These are phyloP conservation scores for Spiraea crenata DNA, from an alignment of 331 rosid genomes.

Conservation along the genomic window DNA sequence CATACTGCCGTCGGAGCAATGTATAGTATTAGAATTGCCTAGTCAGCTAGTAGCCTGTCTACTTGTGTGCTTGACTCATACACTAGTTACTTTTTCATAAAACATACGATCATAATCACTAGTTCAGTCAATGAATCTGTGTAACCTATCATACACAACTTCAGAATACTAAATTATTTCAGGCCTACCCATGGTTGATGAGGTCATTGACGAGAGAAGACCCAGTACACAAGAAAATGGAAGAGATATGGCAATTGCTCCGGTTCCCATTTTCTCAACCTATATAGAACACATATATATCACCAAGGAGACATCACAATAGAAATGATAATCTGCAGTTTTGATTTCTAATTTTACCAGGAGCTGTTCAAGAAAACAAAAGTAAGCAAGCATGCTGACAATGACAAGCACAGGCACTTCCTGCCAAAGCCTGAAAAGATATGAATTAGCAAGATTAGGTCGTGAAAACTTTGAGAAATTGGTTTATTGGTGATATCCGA, in stretches of 20 bases:
- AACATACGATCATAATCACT: neutral
- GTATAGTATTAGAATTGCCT: too few relatives aligned
- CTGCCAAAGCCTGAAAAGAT: constrained; percentile 76
- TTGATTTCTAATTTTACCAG: constrained; percentile 52
- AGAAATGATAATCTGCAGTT: constrained; percentile 12
- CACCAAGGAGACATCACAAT: constrained; percentile 12
- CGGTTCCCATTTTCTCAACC: constrained; percentile 72
- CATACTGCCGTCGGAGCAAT: neutral
- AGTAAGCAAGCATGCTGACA: constrained; percentile 94
- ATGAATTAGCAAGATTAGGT: constrained; percentile 21
- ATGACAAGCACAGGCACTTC: constrained; percentile 95
- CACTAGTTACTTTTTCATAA: neutral
- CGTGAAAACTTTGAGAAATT: neutral
- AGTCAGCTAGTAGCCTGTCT: neutral
- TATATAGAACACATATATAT: constrained; percentile 38
- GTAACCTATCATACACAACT: neutral
- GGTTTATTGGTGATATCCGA: too few relatives aligned
- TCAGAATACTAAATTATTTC: constrained; percentile 14
- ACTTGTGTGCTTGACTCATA: neutral
- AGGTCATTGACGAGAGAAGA: constrained; percentile 83
- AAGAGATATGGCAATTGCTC: constrained; percentile 81
- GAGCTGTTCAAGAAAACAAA: constrained; percentile 94
- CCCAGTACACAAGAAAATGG: constrained; percentile 94
- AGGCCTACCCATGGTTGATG: constrained; percentile 90
- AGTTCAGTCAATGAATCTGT: neutral